Percentiles rank a stretch among this genome's conserved stretches.
phyloP scores from a whole-genome alignment of 192 early-diverging fungal genomes.

The Mortierella hygrophila region DNA sequence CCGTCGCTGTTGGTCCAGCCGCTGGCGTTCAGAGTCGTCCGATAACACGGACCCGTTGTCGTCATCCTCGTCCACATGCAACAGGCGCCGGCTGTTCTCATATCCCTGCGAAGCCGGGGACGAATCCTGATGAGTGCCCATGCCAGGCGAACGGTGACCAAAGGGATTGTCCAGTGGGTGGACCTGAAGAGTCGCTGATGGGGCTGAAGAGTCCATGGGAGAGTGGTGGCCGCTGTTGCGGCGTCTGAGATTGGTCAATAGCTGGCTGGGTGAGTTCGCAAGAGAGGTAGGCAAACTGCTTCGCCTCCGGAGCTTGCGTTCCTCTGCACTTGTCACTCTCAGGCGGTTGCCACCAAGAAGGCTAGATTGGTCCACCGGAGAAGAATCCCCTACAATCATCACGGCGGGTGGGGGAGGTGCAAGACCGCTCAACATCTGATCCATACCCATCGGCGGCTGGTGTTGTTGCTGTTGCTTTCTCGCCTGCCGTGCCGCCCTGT shows the following conservation, averaged over 20 bases:
- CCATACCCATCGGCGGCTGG: constrained; percentile 14
- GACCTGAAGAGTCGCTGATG: background rate
- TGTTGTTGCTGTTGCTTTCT: constrained; percentile 18
- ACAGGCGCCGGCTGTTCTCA: background rate
- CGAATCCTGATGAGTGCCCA: background rate
- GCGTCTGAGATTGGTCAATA: constrained; percentile 5
- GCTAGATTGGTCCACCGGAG: background rate
- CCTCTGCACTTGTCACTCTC: background rate
- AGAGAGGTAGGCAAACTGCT: constrained; percentile 43
- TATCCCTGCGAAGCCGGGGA: background rate
- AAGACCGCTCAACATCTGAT: background rate
- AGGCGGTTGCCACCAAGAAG: background rate
- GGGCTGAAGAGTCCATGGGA: background rate
- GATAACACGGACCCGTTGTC: background rate
- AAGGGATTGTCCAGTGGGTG: background rate
- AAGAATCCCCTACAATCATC: background rate
- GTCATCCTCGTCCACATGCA: constrained; percentile 21
- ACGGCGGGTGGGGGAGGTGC: background rate
- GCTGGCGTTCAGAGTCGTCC: constrained; percentile 12
- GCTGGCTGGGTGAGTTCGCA: constrained; percentile 1
- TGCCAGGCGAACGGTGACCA: background rate
- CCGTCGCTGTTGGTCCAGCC: constrained; percentile 23
- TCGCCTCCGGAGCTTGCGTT: constrained; percentile 33
- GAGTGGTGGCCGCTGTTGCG: constrained; percentile 21
- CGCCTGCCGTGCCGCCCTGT: background rate